Evolutionary conservation across 2,329 filamentous ascomycete genomes (phyloP), one percentile per base, ranked within the genome.

Genomic region (Proliferodiscus dingleyae): DNA sequence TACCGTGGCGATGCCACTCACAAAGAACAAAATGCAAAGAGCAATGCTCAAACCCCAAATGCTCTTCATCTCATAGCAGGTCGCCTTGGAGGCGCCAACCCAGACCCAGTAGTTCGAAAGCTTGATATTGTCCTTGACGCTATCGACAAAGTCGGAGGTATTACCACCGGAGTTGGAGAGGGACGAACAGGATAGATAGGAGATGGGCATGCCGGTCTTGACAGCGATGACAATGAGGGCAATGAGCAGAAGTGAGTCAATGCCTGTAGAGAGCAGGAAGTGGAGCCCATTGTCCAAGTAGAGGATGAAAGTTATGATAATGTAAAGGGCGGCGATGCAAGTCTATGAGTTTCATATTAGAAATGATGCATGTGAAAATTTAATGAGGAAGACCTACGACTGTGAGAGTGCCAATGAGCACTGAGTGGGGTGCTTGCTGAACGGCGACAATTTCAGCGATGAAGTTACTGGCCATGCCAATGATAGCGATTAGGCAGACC

Each of bases 11-110:
- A 83, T 66, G 37, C 73, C 68, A 2, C 80, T 83, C 49, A 87
- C 74, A 50, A 78, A 74, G 59, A 87, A 87, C 28, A 88, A 68
- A 34, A 86, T 77, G 64, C 82, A 89, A 40, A 94, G 75, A 4
- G 82, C 82, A 65, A 95, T 90, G 64, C 81, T 79, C 49, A 95
- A 68, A 1, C 89, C 89, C 90, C 89, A 95, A 54, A 93, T 79
- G 13, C 85, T 80, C 74, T 95, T 94, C 65, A 89, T 81, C 71
- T 93, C 82, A 60, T 83, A 81, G 70, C 90, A 96, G 45, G 86
- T 85, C 15, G 76, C 65, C 64, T 73, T 73, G 56, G 72, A 73
- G 3, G 71, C 69, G 44, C 72, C 71, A 18, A 74, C 71, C 66
- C 77, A 76, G 36, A 70, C 62, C 42, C 72, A 64, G 59, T 71